Base-by-base conservation (phyloP, 768 basidiomycete genomes). In the Auriscalpium microsporum region DNA sequence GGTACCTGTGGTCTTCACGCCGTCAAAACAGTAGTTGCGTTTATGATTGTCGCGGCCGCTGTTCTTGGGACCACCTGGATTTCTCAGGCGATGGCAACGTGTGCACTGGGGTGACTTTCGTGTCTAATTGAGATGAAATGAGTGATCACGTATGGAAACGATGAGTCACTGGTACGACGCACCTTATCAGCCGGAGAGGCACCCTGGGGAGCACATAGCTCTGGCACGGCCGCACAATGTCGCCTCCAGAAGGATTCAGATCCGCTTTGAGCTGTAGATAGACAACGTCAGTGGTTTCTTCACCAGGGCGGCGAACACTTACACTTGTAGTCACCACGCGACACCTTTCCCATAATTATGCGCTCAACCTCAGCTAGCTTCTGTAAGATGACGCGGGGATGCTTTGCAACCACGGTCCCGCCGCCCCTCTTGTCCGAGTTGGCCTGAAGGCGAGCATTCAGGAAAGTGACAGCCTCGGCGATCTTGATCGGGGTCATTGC, bases 401-500 rank as follows among this genome's bases (percentile, higher is more conserved):
- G 9, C 38, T 40, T 40, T 16, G 9, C 16, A 9, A 40, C 38
- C 38, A 16, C 16, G 10, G 38, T 40, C n/a, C n/a, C n/a, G 38
- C 9, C 38, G 10, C 38, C 38, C 38, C 38, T 9, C 9, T 9
- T 9, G 38, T 40, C 38, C 10, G 9, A 9, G 38, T 40, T 9
- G 16, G 38, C 38, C 38, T 40, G 9, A 9, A 40, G 9, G 10
- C 10, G 10, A 40, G 38, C 38, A 16, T 40, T 40, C 10, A 40
- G 16, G 38, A 40, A 16, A 9, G 9, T 16, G 16, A 16, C 38
- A 9, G 38, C 38, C 10, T 9, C 16, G 38, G 16, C 38, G 9
- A 16, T 16, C 9, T 40, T 40, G 10, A 28, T 35, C 7, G 65
- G 57, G 0, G 52, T 62, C 62, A 64, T 65, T 21, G 57, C 51